Percentiles rank a stretch among this genome's conserved stretches.
Conservation (phyloP, 768 basidiomycete species). For the Xanthoconium stramineum region DNA sequence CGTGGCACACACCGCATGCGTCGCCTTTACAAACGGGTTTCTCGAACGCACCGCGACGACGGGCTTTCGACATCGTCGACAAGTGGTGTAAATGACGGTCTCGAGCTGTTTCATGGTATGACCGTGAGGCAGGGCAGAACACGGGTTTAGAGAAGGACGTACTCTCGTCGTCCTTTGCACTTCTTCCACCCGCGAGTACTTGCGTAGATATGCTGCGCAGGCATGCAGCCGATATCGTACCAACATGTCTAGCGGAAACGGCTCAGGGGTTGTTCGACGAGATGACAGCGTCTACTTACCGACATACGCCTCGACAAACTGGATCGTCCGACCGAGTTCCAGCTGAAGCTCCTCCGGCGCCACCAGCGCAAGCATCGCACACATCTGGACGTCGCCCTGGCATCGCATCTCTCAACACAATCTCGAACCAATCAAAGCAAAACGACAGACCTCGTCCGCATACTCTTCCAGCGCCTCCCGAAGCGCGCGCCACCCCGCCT, state of each 20-base stretch:
- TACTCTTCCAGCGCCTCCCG: slow-evolving; percentile 56
- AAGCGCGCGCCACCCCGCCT: slow-evolving; percentile 57
- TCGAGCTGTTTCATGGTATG: slow-evolving; percentile 48
- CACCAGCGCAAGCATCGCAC: slow-evolving; percentile 65
- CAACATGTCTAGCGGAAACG: slow-evolving; percentile 50
- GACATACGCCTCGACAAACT: slow-evolving; percentile 69
- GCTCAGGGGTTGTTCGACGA: neutral
- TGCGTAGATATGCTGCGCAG: slow-evolving; percentile 73
- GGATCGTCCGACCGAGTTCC: slow-evolving; percentile 38
- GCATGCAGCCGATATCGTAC: slow-evolving; percentile 58
- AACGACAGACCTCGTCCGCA: slow-evolving; percentile 50
- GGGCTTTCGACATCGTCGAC: slow-evolving; percentile 67
- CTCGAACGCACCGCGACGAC: slow-evolving; percentile 39
- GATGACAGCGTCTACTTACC: slow-evolving; percentile 41
- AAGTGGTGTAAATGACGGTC: slow-evolving; percentile 68
- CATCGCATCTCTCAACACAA: neutral
- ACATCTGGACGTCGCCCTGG: slow-evolving; percentile 80
- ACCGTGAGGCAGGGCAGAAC: neutral
- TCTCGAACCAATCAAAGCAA: neutral
- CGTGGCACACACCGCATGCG: slow-evolving; percentile 52
- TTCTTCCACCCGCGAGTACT: slow-evolving; percentile 50
- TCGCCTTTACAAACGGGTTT: slow-evolving; percentile 33
- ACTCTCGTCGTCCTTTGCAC: slow-evolving; percentile 56
- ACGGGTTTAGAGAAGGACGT: slow-evolving; percentile 5
- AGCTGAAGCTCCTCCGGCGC: slow-evolving; percentile 57